Percentiles rank a stretch among this genome's conserved stretches.
These are phyloP conservation scores for Martensiomyces pterosporus DNA, from an alignment of 192 early-diverging fungal genomes.

Conservation along the genomic window DNA sequence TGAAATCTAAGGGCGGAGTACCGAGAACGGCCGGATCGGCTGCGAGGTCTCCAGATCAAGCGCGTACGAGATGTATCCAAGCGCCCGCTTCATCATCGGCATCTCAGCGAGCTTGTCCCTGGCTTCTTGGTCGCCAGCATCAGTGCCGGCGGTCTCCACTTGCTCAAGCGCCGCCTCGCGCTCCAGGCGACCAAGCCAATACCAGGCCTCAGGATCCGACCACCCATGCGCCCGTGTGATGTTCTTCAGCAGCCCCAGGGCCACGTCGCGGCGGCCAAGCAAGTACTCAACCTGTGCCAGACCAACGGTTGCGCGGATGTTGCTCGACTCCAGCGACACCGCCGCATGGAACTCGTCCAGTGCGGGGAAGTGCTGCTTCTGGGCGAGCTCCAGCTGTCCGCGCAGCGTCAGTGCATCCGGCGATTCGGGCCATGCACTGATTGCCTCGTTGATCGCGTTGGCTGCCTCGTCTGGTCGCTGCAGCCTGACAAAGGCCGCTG, in stretches of 20 bases:
- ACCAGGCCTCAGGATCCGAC: constrained; percentile 53
- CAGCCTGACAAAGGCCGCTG: constrained; percentile 28
- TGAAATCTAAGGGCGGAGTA: background rate
- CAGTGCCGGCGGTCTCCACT: background rate
- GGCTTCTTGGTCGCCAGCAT: background rate
- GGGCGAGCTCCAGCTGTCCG: constrained; percentile 33
- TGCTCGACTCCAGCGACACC: constrained; percentile 33
- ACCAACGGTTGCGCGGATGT: constrained; percentile 40
- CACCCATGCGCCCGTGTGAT: constrained; percentile 46
- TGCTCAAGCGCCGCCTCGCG: constrained; percentile 42
- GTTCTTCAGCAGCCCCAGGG: constrained; percentile 47
- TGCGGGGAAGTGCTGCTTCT: constrained; percentile 18
- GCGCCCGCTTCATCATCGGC: constrained; percentile 24
- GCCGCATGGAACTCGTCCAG: constrained; percentile 49
- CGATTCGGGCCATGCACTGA: constrained; percentile 42
- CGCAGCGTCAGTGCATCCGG: constrained; percentile 45
- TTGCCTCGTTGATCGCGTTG: constrained; percentile 33
- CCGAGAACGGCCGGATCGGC: constrained; percentile 17
- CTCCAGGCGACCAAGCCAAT: constrained; percentile 47
- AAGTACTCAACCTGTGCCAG: constrained; percentile 42
- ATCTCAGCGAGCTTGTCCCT: background rate
- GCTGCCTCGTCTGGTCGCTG: constrained; percentile 34
- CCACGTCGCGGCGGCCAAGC: constrained; percentile 42
- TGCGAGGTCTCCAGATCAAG: constrained; percentile 48
- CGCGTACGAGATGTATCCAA: constrained; percentile 39